Percentiles rank a stretch among this genome's conserved stretches.
phyloP scores from a whole-genome alignment of 1,284 basidiomycete species.

The Amylostereum areolatum region DNA sequence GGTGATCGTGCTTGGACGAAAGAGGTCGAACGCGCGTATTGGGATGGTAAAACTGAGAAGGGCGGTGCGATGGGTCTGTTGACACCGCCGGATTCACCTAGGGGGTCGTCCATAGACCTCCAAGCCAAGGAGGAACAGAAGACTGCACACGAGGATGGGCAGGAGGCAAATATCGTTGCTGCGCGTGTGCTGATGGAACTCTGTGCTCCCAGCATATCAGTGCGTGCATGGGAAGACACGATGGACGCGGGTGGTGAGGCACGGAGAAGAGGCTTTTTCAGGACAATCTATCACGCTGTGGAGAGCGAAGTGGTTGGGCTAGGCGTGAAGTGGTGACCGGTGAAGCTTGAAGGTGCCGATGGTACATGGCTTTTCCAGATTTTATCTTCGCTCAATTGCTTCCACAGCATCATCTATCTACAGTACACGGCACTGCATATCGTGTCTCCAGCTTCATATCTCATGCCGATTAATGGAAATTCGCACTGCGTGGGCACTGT shows the following conservation, averaged over 20 bases:
- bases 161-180: neutral
- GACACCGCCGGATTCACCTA: slow-evolving; percentile 45
- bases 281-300: slow-evolving; percentile 83
- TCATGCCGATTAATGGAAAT: no score
- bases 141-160: neutral
- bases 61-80: slow-evolving; percentile 25
- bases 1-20: slow-evolving; percentile 75
- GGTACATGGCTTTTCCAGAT: slow-evolving; percentile 15
- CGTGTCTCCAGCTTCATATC: no score
- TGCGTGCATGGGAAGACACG: slow-evolving; percentile 23
- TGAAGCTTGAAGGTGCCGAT: no score
- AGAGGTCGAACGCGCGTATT: slow-evolving; percentile 74
- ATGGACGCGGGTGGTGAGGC: slow-evolving; percentile 36
- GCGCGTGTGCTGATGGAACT: slow-evolving; percentile 36
- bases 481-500: no score
- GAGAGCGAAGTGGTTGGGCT: slow-evolving; percentile 69
- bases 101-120: slow-evolving; percentile 6
- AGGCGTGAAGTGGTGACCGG: no score
- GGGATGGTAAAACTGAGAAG: slow-evolving; percentile 31
- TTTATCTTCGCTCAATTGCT: no score
- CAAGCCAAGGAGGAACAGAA: neutral
- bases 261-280: slow-evolving; percentile 47
- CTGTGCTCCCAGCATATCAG: slow-evolving; percentile 14
- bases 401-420: no score
- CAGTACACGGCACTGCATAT: no score